Base-by-base conservation (phyloP, 768 basidiomycete genomes). In the Lentinus tigrinus region DNA sequence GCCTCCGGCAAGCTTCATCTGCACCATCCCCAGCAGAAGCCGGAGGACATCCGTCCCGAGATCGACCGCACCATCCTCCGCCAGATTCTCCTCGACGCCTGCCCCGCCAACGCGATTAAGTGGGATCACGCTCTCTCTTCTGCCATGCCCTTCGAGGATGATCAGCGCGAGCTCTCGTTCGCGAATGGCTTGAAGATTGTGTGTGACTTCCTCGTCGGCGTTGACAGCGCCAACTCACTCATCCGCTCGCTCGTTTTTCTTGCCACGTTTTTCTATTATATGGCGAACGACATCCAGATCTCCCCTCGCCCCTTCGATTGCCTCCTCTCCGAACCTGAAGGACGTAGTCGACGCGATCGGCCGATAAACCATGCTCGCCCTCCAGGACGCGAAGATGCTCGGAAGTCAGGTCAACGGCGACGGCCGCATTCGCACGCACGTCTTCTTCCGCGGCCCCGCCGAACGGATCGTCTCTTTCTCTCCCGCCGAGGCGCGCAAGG, bases 211-310 rank as follows among this genome's bases (percentile, higher is more conserved):
- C 52, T 75, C 42, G 60, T 77, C 43, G 75, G 75, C 6, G 74
- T 74, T 16, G 75, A 76, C 46, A 77, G 78, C 8, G 69, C 77
- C 3, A 76, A 75, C 72, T 76, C 74, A 17, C 69, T 67, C 53
- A 66, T 74, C 6, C 74, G 78, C 11, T 60, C 67, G 3, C 62
- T 75, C 44, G 54, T 78, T 24, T 69, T 70, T 31, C 46, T 67
- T 19, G 63, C 66, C 13, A 54, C 54, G 36, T 75, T 77, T 6
- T 47, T 62, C 36, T 78, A 76, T 62, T 68, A 70, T 10, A 77
- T 74, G 11, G 63, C 70, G 38, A 50, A 59, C 7, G 58, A 52
- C 47, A 61, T 60, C 28, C 49, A 52, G 10, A 39, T 54, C 34
- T 49, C n/a, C 71, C 56, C 69, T 75, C 11, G 42, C 59, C 2